Percentiles rank a stretch among this genome's conserved stretches.
phyloP scores from a whole-genome alignment of 2,329 filamentous ascomycete species.

The Xylariaceae sp. region DNA sequence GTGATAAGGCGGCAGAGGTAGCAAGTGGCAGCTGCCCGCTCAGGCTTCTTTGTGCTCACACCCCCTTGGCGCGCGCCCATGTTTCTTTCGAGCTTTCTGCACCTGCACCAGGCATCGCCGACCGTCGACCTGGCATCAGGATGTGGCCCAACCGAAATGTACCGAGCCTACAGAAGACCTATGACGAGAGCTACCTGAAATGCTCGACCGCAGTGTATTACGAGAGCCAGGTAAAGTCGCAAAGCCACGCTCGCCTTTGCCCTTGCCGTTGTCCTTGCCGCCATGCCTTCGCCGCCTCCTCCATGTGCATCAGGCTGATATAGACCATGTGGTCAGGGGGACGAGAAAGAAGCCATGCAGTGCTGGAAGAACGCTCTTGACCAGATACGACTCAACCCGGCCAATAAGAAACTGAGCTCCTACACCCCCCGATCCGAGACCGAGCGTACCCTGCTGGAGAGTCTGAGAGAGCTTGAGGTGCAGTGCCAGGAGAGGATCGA shows the following conservation, averaged over 20 bases:
- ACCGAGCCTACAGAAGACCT: constrained; percentile 87
- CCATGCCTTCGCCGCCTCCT: too few species aligned
- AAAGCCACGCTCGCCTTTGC: neutral
- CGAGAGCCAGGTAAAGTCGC: constrained; percentile 66
- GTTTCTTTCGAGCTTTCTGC: too few species aligned
- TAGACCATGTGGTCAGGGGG: constrained; percentile 50
- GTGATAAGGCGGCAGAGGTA: too few species aligned
- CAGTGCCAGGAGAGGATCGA: constrained; percentile 94
- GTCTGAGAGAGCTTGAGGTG: constrained; percentile 72
- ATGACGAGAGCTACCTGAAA: constrained; percentile 91
- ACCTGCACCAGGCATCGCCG: constrained; percentile 3
- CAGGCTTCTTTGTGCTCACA: too few species aligned
- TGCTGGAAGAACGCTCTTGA: constrained; percentile 87
- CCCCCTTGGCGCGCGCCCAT: too few species aligned
- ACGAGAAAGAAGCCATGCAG: constrained; percentile 81
- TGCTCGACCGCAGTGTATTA: constrained; percentile 96
- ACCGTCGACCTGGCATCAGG: constrained; percentile 11
- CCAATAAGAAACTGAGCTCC: constrained; percentile 61
- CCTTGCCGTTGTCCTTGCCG: neutral
- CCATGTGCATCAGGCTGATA: too few species aligned
- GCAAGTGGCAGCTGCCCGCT: too few species aligned
- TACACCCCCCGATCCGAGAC: constrained; percentile 71
- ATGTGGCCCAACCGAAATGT: constrained; percentile 50
- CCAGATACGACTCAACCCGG: constrained; percentile 80
- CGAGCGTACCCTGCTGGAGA: constrained; percentile 74